phyloP scores from a whole-genome alignment of 106 monocot species.

The Apostasia ramifera region DNA sequence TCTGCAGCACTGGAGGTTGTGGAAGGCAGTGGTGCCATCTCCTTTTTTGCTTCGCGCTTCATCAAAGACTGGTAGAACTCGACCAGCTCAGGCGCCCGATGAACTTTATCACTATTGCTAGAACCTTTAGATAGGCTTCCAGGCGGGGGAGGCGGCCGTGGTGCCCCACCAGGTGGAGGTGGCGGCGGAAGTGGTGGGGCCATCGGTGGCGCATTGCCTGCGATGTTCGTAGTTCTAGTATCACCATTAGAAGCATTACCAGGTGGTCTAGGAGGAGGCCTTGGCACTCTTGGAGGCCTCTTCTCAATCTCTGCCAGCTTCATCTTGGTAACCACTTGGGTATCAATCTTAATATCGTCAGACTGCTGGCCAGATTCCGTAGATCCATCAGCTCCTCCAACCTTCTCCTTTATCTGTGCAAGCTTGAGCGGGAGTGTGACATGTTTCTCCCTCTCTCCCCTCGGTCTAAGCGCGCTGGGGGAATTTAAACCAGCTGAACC shows the following conservation, averaged over 20 bases:
- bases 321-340: slow-evolving; percentile 58
- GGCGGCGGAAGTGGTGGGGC: slow-evolving; percentile 38
- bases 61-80: slow-evolving; percentile 93
- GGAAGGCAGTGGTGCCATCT: slow-evolving; percentile 22
- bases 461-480: slow-evolving; percentile 17
- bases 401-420: slow-evolving; percentile 67
- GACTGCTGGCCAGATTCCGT: slow-evolving; percentile 17
- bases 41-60: slow-evolving; percentile 85
- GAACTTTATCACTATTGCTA: slow-evolving; percentile 50
- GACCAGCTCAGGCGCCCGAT: slow-evolving; percentile 88
- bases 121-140: slow-evolving; percentile 29
- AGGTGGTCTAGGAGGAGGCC: slow-evolving; percentile 60
- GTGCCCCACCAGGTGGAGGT: slow-evolving; percentile 25
- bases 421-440: slow-evolving; percentile 60
- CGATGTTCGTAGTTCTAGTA: slow-evolving; percentile 5
- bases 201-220: slow-evolving; percentile 27
- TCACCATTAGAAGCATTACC: slow-evolving; percentile 6
- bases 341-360: slow-evolving; percentile 24
- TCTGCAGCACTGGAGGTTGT: slow-evolving; percentile 41
- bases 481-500: slow-evolving; percentile 8
- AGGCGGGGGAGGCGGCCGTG: slow-evolving; percentile 58
- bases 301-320: slow-evolving; percentile 83
- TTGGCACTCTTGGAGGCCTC: slow-evolving; percentile 64
- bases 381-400: slow-evolving; percentile 4
- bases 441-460: slow-evolving; percentile 18